phyloP scores from a whole-genome alignment of 345 rosid genomes.

The Aegle marmelos region DNA sequence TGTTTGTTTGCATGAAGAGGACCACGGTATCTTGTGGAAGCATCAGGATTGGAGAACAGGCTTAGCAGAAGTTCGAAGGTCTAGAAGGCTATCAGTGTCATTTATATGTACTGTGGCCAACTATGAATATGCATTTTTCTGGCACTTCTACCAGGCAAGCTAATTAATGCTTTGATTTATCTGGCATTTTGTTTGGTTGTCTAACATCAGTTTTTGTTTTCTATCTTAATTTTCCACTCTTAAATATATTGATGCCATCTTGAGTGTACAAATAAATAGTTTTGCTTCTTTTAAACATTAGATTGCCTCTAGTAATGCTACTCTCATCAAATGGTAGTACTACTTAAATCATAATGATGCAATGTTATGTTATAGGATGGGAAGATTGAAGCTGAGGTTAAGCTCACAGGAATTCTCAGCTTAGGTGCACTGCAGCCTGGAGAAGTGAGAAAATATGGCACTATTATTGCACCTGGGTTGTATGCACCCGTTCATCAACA shows the following conservation, averaged over 20 bases:
- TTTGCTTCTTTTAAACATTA: conserved; percentile 3
- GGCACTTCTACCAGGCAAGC: conserved; percentile 81
- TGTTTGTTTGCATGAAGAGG: conserved; percentile 83
- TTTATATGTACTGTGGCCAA: conserved; percentile 73
- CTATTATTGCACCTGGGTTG: conserved; percentile 73
- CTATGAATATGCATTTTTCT: conserved; percentile 70
- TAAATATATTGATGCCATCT: conserved; percentile 2
- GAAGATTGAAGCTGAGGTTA: conserved; percentile 76
- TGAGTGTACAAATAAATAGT: background rate
- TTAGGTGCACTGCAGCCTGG: conserved; percentile 75
- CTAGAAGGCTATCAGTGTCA: conserved; percentile 63
- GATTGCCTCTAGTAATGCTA: background rate
- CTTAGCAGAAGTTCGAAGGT: conserved; percentile 73
- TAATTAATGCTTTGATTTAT: background rate
- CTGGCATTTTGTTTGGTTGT: conserved; percentile 6
- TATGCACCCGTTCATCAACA: conserved; percentile 85
- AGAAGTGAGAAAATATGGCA: conserved; percentile 68
- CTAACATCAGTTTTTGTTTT: conserved; percentile 4
- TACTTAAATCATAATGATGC: conserved; percentile 4
- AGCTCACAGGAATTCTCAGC: conserved; percentile 73
- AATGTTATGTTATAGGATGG: conserved; percentile 45
- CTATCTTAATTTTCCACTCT: background rate
- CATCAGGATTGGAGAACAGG: conserved; percentile 92
- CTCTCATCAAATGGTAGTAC: background rate
- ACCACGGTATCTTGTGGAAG: conserved; percentile 75